A percentile compares a stretch with the other conserved stretches of the same genome.
phyloP scores from a whole-genome alignment of 192 early-diverging fungal genomes.

The Coemansia sp. region DNA sequence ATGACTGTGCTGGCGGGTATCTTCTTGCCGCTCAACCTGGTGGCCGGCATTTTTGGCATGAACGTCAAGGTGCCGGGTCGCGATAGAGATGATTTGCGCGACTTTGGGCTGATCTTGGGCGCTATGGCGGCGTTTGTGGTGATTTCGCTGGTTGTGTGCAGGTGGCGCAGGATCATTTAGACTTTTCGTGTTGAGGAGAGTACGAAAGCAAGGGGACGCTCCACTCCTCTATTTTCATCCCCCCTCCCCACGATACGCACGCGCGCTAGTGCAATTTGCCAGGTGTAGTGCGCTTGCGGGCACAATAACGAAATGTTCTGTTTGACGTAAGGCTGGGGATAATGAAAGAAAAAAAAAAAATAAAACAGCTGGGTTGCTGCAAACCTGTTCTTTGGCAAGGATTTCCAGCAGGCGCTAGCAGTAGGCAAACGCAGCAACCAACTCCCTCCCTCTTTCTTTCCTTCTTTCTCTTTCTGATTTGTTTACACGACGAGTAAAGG shows the following conservation, averaged over 20 bases:
- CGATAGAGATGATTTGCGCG: conserved; percentile 45
- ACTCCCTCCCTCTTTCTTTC: too few species aligned
- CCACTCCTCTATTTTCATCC: too few species aligned
- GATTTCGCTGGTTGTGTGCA: conserved; percentile 28
- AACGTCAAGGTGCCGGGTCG: conserved; percentile 70
- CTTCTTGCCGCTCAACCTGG: conserved; percentile 61
- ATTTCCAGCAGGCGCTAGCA: neutral
- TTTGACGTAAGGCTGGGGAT: too few species aligned
- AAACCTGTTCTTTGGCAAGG: too few species aligned
- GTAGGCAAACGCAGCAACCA: neutral
- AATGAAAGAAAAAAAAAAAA: too few species aligned
- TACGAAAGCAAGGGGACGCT: neutral
- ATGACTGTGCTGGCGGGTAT: conserved; percentile 57
- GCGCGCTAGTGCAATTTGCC: too few species aligned
- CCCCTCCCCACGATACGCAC: too few species aligned
- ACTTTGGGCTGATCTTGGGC: conserved; percentile 37
- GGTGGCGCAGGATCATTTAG: conserved; percentile 47
- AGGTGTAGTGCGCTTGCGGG: too few species aligned
- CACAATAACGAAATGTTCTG: too few species aligned
- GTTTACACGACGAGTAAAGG: neutral
- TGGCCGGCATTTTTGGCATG: conserved; percentile 71
- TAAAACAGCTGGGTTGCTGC: too few species aligned
- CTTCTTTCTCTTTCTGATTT: neutral
- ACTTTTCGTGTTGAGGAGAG: neutral
- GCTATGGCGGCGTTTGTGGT: conserved; percentile 36